A percentile compares a stretch with the other conserved stretches of the same genome.
These are phyloP conservation scores for Ophiostoma novo-ulmi DNA, from an alignment of 2,329 filamentous ascomycete genomes.

Conservation along the genomic window DNA sequence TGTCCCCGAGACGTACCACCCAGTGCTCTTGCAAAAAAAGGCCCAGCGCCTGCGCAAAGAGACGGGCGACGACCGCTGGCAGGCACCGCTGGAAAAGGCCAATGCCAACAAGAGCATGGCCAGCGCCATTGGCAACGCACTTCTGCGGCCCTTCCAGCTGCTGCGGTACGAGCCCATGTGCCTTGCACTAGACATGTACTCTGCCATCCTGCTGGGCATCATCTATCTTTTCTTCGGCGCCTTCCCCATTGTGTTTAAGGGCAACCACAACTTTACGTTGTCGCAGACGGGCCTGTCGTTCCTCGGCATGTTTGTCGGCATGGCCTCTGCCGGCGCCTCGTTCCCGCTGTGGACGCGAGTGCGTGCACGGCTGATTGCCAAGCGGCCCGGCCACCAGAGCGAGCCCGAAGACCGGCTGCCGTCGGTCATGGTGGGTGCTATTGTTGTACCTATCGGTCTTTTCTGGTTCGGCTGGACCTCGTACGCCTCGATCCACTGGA, in stretches of 20 bases:
- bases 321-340: conserved; percentile 56
- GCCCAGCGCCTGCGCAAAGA: conserved; percentile 64
- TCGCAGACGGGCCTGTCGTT: conserved; percentile 80
- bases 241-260: conserved; percentile 72
- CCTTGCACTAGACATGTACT: conserved; percentile 72
- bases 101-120: conserved; percentile 54
- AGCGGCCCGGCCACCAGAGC: conserved; percentile 50
- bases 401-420: conserved; percentile 87
- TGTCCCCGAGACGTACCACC: conserved; percentile 84
- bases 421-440: conserved; percentile 65
- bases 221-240: conserved; percentile 89
- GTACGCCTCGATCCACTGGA: conserved; percentile 68
- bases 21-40: conserved; percentile 67
- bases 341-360: conserved; percentile 63
- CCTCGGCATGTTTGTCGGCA: conserved; percentile 63
- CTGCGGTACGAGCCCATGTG: conserved; percentile 81
- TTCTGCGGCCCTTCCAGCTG: conserved; percentile 71
- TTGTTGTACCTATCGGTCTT: conserved; percentile 72
- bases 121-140: conserved; percentile 53
- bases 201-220: conserved; percentile 78
- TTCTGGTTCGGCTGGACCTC: conserved; percentile 90
- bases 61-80: conserved; percentile 72
- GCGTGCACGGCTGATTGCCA: conserved; percentile 52
- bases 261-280: conserved; percentile 68
- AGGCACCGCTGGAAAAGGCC: conserved; percentile 67